Conservation (phyloP, 2,329 filamentous ascomycete genomes). For the Tolypocladium cylindrosporum region DNA sequence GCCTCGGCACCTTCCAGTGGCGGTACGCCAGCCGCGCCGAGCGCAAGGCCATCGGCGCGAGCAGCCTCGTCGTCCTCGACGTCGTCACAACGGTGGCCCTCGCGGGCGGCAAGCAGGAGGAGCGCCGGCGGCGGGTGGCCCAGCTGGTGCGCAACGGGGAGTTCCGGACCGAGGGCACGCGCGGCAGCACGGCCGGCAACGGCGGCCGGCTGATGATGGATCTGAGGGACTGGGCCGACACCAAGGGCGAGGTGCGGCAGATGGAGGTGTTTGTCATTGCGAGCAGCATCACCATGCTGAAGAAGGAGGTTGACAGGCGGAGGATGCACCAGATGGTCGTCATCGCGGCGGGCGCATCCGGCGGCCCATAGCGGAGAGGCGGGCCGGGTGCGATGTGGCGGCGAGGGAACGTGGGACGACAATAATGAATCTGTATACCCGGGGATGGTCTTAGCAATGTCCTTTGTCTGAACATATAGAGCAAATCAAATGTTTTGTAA, state of each 20-base stretch:
- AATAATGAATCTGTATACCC: neutral
- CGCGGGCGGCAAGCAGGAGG: conserved; percentile 16
- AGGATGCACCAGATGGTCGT: conserved; percentile 39
- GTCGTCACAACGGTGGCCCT: conserved; percentile 24
- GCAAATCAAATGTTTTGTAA: neutral
- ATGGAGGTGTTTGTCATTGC: conserved; percentile 42
- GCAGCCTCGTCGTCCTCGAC: conserved; percentile 42
- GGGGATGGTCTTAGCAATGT: neutral
- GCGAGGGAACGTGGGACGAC: neutral
- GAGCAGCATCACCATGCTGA: conserved; percentile 51
- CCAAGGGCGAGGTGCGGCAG: conserved; percentile 23
- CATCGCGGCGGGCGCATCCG: conserved; percentile 22
- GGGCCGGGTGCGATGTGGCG: neutral
- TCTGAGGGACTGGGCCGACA: conserved; percentile 21
- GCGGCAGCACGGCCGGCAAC: conserved; percentile 32
- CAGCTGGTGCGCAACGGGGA: conserved; percentile 31
- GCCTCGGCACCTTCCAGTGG: conserved; percentile 44
- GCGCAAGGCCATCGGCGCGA: conserved; percentile 28
- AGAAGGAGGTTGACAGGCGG: conserved; percentile 53
- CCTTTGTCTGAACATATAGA: neutral
- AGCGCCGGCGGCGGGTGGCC: conserved; percentile 24
- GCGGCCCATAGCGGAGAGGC: conserved; percentile 1
- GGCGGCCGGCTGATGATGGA: conserved; percentile 38
- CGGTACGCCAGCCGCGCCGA: conserved; percentile 39
- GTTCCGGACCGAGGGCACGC: conserved; percentile 28